Evolutionary conservation across 2,329 filamentous ascomycete species (phyloP).

Genomic region (Tolypocladium ophioglossoides): DNA sequence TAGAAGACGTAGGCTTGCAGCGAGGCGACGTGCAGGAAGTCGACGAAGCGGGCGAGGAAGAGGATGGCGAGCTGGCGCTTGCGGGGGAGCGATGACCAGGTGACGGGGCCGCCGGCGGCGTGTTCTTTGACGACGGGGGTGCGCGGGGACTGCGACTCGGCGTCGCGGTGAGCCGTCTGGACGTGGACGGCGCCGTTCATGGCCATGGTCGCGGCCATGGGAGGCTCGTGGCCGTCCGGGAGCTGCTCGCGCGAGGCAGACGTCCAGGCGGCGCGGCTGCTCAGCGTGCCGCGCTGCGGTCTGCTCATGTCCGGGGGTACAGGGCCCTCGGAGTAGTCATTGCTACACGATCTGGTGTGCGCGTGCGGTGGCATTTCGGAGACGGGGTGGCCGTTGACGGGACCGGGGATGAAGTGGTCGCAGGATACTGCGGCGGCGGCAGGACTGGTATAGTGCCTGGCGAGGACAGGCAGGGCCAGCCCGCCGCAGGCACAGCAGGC

Average conservation of each 20-base stretch:
- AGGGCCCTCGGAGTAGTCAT: neutral
- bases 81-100: slow-evolving; percentile 61
- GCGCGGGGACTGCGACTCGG: neutral
- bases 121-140: neutral
- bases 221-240: neutral
- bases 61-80: slow-evolving; percentile 71
- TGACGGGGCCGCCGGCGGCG: slow-evolving; percentile 9
- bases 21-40: slow-evolving; percentile 72
- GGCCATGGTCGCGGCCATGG: neutral
- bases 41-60: slow-evolving; percentile 67
- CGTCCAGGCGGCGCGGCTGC: too few species aligned
- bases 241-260: neutral
- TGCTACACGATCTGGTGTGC: neutral
- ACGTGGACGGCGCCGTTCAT: neutral
- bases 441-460: neutral
- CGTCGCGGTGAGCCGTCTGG: neutral
- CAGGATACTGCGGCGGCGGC: neutral
- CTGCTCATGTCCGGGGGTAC: neutral
- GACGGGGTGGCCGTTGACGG: too few species aligned
- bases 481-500: neutral
- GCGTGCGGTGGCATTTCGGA: neutral
- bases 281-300: neutral
- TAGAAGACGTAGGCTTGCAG: slow-evolving; percentile 76
- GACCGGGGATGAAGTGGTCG: neutral
- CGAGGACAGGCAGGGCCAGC: neutral